Evolutionary conservation across 1,284 basidiomycete genomes (phyloP).

Genomic region (Marasmius tenuissimus): DNA sequence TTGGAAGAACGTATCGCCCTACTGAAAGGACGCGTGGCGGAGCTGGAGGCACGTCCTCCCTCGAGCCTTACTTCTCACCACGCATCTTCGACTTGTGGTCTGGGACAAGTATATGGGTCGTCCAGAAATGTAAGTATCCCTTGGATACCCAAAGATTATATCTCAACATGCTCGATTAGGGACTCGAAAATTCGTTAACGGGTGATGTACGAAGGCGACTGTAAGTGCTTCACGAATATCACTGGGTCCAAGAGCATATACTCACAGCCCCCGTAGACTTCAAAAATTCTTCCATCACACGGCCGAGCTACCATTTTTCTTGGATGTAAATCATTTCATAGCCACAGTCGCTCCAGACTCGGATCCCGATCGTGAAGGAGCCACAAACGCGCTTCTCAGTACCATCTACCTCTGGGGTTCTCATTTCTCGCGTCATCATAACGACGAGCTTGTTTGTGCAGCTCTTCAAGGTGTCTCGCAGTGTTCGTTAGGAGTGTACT

Average conservation of each 20-base stretch:
- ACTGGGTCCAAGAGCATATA: neutral
- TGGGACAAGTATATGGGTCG: too few relatives aligned
- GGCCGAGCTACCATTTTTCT: conserved; percentile 40
- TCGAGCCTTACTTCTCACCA: too few relatives aligned
- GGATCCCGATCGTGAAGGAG: neutral
- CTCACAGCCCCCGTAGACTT: conserved; percentile 22
- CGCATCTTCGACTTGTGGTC: too few relatives aligned
- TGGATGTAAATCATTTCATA: conserved; percentile 36
- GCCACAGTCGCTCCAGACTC: neutral
- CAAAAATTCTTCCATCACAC: conserved; percentile 34
- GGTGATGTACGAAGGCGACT: neutral
- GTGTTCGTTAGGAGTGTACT: neutral
- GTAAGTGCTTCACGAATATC: neutral
- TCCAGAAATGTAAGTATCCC: too few relatives aligned
- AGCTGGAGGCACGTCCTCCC: conserved; percentile 17
- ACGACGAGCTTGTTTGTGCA: neutral
- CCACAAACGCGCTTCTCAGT: neutral
- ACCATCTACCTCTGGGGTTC: neutral
- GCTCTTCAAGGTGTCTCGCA: neutral
- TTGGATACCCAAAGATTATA: too few relatives aligned
- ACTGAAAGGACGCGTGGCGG: conserved; percentile 24
- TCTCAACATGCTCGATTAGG: too few relatives aligned
- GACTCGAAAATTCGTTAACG: too few relatives aligned
- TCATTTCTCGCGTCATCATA: neutral
- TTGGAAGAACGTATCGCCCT: conserved; percentile 25